These are phyloP conservation scores for Nepenthes alata DNA, from an alignment of 179 eudicot genomes.

Conservation along the genomic window DNA sequence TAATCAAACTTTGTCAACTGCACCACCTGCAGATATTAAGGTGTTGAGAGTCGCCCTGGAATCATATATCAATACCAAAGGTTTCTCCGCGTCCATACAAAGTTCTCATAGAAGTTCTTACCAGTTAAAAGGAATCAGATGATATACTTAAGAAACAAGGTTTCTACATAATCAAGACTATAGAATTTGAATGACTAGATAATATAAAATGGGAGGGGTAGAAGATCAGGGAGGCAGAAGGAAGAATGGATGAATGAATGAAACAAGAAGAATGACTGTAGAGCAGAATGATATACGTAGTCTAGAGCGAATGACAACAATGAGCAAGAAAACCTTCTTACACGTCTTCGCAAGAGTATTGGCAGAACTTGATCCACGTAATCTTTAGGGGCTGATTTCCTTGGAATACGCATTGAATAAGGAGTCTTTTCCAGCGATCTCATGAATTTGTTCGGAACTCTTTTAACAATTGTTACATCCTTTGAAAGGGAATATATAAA, in stretches of 20 bases:
- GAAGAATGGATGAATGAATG: background rate
- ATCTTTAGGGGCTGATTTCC: constrained; percentile 88
- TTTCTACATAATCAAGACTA: too few species aligned
- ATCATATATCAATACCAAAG: background rate
- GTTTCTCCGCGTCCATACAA: background rate
- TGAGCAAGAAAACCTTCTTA: constrained; percentile 25
- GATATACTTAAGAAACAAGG: background rate
- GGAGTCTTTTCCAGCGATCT: constrained; percentile 93
- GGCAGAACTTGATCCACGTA: constrained; percentile 79
- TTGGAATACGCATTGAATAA: constrained; percentile 90
- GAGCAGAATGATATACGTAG: background rate
- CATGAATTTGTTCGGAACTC: constrained; percentile 86
- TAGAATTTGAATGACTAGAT: too few species aligned
- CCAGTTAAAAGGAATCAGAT: background rate
- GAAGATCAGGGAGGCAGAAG: too few species aligned
- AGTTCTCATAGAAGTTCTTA: background rate
- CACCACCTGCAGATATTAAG: constrained; percentile 9
- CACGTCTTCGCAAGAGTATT: constrained; percentile 72
- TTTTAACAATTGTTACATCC: constrained; percentile 69
- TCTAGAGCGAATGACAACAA: background rate
- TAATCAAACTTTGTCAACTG: constrained; percentile 9
- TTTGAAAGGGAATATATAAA: constrained; percentile 75
- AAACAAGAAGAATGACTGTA: background rate
- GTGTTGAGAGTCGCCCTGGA: background rate
- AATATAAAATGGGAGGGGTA: too few species aligned